Conservation (phyloP, 768 basidiomycete genomes). For the Suillus decipiens region DNA sequence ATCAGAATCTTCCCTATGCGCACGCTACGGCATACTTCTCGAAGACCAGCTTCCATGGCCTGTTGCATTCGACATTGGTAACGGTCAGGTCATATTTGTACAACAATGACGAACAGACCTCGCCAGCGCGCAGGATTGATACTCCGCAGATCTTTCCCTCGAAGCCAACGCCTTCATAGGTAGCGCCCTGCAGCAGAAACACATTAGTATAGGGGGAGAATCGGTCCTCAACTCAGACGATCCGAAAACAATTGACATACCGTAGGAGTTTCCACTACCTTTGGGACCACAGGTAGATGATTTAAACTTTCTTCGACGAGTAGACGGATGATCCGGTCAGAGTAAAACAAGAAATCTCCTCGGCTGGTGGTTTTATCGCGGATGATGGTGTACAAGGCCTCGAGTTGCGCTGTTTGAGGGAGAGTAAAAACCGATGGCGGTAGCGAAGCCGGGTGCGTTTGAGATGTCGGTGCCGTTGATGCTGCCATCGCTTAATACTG, state of each 20-base stretch:
- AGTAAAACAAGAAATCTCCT: constrained; percentile 97
- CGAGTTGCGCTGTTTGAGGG: constrained; percentile 89
- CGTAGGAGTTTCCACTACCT: constrained; percentile 81
- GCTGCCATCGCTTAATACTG: constrained; percentile 19
- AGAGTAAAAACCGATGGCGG: constrained; percentile 88
- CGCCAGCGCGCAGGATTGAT: constrained; percentile 91
- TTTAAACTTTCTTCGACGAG: constrained; percentile 88
- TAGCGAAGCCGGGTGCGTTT: constrained; percentile 41
- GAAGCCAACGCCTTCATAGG: constrained; percentile 91
- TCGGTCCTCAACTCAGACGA: neutral
- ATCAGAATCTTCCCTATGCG: constrained; percentile 98
- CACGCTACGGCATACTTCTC: constrained; percentile 93
- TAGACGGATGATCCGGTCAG: constrained; percentile 85
- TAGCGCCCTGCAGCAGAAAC: constrained; percentile 55
- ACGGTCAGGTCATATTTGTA: neutral
- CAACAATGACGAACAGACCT: constrained; percentile 48
- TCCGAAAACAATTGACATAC: constrained; percentile 41
- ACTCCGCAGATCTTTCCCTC: constrained; percentile 97
- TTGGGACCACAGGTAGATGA: constrained; percentile 75
- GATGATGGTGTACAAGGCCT: constrained; percentile 95
- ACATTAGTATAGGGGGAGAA: neutral
- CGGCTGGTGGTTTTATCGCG: constrained; percentile 83
- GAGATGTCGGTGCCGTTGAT: constrained; percentile 30
- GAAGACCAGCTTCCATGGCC: constrained; percentile 97
- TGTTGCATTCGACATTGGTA: constrained; percentile 28